Evolutionary conservation across 306 rosid genomes (phyloP).

Genomic region (Vigna reflexopilosa): DNA sequence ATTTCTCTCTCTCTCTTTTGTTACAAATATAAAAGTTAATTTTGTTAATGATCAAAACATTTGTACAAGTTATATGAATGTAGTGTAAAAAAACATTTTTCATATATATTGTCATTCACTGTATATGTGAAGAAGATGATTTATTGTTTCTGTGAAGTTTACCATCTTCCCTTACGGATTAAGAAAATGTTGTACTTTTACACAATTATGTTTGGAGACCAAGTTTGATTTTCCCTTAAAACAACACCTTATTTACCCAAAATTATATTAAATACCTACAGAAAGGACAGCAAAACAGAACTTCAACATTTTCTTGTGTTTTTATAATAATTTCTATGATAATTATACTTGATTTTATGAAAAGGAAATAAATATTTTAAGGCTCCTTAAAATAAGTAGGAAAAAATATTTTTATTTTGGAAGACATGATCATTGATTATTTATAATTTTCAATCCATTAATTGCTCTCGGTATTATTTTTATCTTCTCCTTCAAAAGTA

Average conservation of each 20-base stretch:
- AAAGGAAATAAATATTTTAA: no score
- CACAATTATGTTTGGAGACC: background rate
- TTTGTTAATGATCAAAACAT: no score
- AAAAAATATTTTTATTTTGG: no score
- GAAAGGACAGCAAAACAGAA: no score
- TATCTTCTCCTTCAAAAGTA: background rate
- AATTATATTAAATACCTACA: background rate
- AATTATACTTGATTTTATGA: background rate
- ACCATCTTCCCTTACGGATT: no score
- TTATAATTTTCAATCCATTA: background rate
- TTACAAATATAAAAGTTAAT: no score
- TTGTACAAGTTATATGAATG: no score
- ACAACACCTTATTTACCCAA: background rate
- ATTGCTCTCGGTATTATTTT: background rate
- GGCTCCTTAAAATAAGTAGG: background rate
- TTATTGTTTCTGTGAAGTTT: no score
- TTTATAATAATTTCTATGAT: background rate
- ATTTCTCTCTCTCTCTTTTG: no score
- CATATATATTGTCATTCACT: no score
- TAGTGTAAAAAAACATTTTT: no score
- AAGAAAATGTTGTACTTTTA: background rate
- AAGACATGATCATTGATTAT: background rate
- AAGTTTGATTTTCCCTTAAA: background rate
- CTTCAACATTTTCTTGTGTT: background rate
- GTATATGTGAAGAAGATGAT: no score